A percentile compares a stretch with the other conserved stretches of the same genome.
These are phyloP conservation scores for Panicum virgatum DNA, from an alignment of 202 grass and related monocot genomes.

Conservation along the genomic window DNA sequence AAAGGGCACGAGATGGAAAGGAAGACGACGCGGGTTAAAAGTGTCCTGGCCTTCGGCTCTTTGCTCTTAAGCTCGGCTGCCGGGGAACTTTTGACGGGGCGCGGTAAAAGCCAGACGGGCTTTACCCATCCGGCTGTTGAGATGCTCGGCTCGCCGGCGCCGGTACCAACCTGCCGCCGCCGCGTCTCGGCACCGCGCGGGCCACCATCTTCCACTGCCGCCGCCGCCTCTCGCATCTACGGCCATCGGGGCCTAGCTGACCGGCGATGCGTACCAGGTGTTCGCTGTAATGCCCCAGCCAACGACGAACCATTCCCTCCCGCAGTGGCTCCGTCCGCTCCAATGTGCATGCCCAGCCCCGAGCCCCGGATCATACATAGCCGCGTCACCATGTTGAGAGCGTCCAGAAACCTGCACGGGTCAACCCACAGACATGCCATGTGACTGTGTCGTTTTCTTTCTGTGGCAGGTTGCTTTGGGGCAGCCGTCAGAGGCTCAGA, in stretches of 20 bases:
- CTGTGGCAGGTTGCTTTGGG: neutral
- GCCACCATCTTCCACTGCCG: neutral
- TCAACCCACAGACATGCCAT: neutral
- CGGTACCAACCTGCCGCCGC: neutral
- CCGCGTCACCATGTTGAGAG: neutral
- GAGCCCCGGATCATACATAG: too few relatives aligned
- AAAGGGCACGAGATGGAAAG: too few relatives aligned
- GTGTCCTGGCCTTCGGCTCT: too few relatives aligned
- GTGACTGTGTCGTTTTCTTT: neutral
- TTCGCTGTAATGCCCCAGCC: slow-evolving; percentile 32
- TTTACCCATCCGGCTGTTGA: neutral
- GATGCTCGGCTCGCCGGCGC: neutral
- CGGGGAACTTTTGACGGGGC: neutral
- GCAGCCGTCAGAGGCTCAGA: too few relatives aligned
- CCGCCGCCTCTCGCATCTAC: neutral
- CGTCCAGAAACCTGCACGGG: neutral
- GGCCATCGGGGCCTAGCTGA: neutral
- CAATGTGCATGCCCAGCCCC: neutral
- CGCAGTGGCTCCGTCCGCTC: neutral
- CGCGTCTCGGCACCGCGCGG: neutral
- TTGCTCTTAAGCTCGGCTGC: neutral
- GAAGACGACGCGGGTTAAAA: too few relatives aligned
- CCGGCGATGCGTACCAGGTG: neutral
- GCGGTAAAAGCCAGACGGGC: neutral
- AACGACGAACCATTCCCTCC: neutral